These are phyloP conservation scores for Forsythia suspensa DNA, from an alignment of 257 asterid genomes.

Conservation along the genomic window DNA sequence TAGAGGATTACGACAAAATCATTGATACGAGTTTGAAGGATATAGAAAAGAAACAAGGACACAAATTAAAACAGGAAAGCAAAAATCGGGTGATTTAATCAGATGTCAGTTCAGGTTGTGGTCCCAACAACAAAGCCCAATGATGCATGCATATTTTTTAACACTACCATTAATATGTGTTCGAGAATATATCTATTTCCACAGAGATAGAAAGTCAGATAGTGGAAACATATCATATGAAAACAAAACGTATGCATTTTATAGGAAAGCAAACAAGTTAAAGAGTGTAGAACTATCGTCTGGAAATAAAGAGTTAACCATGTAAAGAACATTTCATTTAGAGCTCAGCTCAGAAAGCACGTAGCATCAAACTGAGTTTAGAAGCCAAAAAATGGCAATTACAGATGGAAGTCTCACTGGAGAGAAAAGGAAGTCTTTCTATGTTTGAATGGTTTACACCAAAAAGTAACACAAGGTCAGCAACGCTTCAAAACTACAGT, in stretches of 20 bases:
- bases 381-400: slow-evolving; percentile 3
- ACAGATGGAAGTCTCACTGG: not conserved
- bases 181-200: not conserved
- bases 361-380: not conserved
- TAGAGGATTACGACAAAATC: not conserved
- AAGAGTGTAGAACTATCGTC: not conserved
- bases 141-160: not conserved
- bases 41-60: slow-evolving; percentile 12
- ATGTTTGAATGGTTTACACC: not conserved
- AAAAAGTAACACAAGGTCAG: slow-evolving; percentile 7
- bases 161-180: not conserved
- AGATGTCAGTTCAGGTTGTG: not conserved
- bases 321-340: not conserved
- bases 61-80: not conserved
- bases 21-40: not conserved
- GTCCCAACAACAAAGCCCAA: slow-evolving; percentile 6
- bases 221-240: not conserved
- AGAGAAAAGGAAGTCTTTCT: slow-evolving; percentile 1
- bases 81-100: not conserved
- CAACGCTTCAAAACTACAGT: slow-evolving; percentile 15
- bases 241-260: not conserved
- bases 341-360: slow-evolving; percentile 13
- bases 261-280: not conserved
- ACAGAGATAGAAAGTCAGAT: slow-evolving; percentile 11
- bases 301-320: not conserved